Evolutionary conservation across 1,284 basidiomycete genomes (phyloP).

Genomic region (Ganoderma sp.): DNA sequence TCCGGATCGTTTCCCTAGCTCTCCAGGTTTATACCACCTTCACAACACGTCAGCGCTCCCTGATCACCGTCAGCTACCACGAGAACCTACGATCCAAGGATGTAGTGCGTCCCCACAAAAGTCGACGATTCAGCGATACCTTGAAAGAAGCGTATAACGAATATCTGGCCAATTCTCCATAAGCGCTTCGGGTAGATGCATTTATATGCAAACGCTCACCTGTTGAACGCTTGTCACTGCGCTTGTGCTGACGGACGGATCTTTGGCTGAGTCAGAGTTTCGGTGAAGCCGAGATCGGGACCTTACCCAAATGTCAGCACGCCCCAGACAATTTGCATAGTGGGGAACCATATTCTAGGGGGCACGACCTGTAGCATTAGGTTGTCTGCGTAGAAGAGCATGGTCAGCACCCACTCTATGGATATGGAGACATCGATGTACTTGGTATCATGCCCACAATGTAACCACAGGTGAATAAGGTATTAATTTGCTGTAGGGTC

Average conservation of each 20-base stretch:
- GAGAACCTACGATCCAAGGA: slow-evolving; percentile 65
- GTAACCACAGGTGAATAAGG: slow-evolving; percentile 75
- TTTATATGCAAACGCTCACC: slow-evolving; percentile 41
- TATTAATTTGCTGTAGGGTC: slow-evolving; percentile 62
- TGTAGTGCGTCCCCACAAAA: slow-evolving; percentile 77
- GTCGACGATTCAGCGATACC: slow-evolving; percentile 76
- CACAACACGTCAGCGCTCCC: not conserved
- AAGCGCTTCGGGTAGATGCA: slow-evolving; percentile 21
- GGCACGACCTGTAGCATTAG: slow-evolving; percentile 64
- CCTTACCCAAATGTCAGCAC: slow-evolving; percentile 65
- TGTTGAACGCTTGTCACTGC: slow-evolving; percentile 60
- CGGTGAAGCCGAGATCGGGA: not conserved
- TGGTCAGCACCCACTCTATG: not conserved
- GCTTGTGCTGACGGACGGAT: slow-evolving; percentile 52
- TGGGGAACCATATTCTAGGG: slow-evolving; percentile 69
- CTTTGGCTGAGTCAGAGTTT: not conserved
- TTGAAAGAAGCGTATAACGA: slow-evolving; percentile 76
- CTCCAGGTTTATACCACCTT: slow-evolving; percentile 70
- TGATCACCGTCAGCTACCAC: not conserved
- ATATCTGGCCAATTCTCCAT: slow-evolving; percentile 51
- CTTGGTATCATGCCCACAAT: slow-evolving; percentile 77
- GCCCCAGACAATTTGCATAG: slow-evolving; percentile 70
- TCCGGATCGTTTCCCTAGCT: slow-evolving; percentile 73
- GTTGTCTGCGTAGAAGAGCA: slow-evolving; percentile 51
- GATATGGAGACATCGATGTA: slow-evolving; percentile 36